Percentiles rank a stretch among this genome's conserved stretches.
Conservation (phyloP, 2,329 filamentous ascomycete genomes). For the Alternaria solani region DNA sequence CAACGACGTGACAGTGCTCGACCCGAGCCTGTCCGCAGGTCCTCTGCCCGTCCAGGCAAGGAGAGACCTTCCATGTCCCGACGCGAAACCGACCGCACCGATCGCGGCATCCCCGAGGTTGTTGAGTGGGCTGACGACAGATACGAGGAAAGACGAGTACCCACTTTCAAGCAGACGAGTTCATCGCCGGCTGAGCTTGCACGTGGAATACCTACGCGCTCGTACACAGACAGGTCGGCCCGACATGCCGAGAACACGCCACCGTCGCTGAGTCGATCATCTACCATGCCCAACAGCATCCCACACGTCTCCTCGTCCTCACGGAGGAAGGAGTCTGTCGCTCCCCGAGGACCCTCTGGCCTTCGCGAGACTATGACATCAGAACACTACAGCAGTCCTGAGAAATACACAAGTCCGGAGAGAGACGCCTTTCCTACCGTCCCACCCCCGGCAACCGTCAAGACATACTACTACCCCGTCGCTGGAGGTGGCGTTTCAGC, state of each 20-base stretch:
- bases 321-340: slow-evolving; percentile 37
- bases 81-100: slow-evolving; percentile 39
- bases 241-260: slow-evolving; percentile 44
- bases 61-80: slow-evolving; percentile 38
- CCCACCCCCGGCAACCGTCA: slow-evolving; percentile 24
- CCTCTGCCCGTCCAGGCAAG: slow-evolving; percentile 44
- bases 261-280: slow-evolving; percentile 51
- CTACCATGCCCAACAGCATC: slow-evolving; percentile 51
- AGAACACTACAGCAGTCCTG: slow-evolving; percentile 33
- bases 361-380: slow-evolving; percentile 43
- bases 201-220: slow-evolving; percentile 38
- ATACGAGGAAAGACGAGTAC: slow-evolving; percentile 28
- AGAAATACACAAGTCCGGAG: slow-evolving; percentile 30
- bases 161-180: slow-evolving; percentile 50
- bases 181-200: slow-evolving; percentile 48
- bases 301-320: slow-evolving; percentile 29
- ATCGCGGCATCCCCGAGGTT: slow-evolving; percentile 41
- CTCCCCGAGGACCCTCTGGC: slow-evolving; percentile 33
- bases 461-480: slow-evolving; percentile 41
- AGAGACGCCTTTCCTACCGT: slow-evolving; percentile 30
- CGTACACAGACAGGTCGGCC: slow-evolving; percentile 37
- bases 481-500: slow-evolving; percentile 34
- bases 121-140: slow-evolving; percentile 44
- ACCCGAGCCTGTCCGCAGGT: slow-evolving; percentile 43
- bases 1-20: slow-evolving; percentile 34